These are phyloP conservation scores for Heliamphora exappendiculata DNA, from an alignment of 148 eudicot species.

Conservation along the genomic window DNA sequence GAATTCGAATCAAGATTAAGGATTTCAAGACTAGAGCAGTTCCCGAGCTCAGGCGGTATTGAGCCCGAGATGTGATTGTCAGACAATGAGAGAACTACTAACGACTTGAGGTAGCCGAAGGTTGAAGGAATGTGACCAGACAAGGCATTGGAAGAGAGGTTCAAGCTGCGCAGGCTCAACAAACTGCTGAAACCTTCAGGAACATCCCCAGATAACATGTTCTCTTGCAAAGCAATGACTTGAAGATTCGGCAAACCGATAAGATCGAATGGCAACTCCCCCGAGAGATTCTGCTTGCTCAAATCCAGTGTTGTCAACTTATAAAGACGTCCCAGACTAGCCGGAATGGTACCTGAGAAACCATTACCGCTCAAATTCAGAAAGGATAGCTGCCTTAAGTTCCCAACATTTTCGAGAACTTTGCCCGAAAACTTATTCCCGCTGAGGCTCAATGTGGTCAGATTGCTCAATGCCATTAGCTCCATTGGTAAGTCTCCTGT, in stretches of 20 bases:
- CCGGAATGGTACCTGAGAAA: slow-evolving; percentile 52
- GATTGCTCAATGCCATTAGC: slow-evolving; percentile 37
- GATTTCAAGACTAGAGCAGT: slow-evolving; percentile 52
- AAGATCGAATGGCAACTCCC: slow-evolving; percentile 61
- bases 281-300: slow-evolving; percentile 60
- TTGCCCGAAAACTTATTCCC: slow-evolving; percentile 49
- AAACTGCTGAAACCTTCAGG: slow-evolving; percentile 87
- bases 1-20: slow-evolving; percentile 49
- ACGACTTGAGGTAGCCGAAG: slow-evolving; percentile 48
- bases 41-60: slow-evolving; percentile 65
- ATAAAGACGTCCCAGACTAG: slow-evolving; percentile 45
- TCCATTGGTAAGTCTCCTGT: slow-evolving; percentile 43
- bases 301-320: slow-evolving; percentile 65
- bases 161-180: slow-evolving; percentile 46
- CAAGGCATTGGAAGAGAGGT: slow-evolving; percentile 66
- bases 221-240: slow-evolving; percentile 61
- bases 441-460: slow-evolving; percentile 46
- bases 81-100: slow-evolving; percentile 48
- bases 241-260: slow-evolving; percentile 65
- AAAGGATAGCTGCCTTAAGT: slow-evolving; percentile 32
- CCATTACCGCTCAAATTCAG: slow-evolving; percentile 65
- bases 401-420: slow-evolving; percentile 35
- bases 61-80: slow-evolving; percentile 42
- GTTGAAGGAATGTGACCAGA: slow-evolving; percentile 60
- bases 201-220: slow-evolving; percentile 48